Conservation (phyloP, 2,329 filamentous ascomycete species). For the Aspergillus sp. region DNA sequence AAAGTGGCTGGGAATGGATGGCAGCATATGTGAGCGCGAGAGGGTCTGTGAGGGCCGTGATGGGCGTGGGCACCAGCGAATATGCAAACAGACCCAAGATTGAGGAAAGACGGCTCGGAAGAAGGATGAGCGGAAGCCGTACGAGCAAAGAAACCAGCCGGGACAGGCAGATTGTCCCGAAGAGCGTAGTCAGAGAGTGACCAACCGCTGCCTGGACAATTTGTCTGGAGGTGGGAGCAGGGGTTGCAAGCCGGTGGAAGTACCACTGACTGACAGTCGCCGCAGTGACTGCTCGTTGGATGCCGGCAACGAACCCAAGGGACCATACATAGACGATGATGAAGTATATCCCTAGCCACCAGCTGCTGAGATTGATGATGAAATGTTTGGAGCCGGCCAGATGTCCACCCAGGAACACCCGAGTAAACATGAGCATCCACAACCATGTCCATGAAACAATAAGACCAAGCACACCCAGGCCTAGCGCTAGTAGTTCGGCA, state of each 20-base stretch:
- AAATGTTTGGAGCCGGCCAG: slow-evolving; percentile 65
- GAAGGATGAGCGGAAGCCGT: slow-evolving; percentile 77
- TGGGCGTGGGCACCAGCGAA: slow-evolving; percentile 78
- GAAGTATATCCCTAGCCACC: slow-evolving; percentile 94
- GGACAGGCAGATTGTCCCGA: slow-evolving; percentile 88
- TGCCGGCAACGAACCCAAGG: slow-evolving; percentile 77
- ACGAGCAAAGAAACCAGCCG: slow-evolving; percentile 78
- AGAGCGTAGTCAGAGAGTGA: slow-evolving; percentile 81
- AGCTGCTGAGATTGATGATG: slow-evolving; percentile 82
- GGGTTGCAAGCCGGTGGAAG: slow-evolving; percentile 84
- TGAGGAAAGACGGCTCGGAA: slow-evolving; percentile 72
- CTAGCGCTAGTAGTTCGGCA: slow-evolving; percentile 77
- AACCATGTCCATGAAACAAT: slow-evolving; percentile 91
- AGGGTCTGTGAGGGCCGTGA: slow-evolving; percentile 84
- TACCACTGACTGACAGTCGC: slow-evolving; percentile 99
- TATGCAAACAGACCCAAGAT: slow-evolving; percentile 70
- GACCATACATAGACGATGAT: slow-evolving; percentile 96
- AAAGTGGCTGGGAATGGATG: slow-evolving; percentile 84
- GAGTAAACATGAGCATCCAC: slow-evolving; percentile 95
- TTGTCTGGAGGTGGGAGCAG: slow-evolving; percentile 72
- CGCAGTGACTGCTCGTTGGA: slow-evolving; percentile 87
- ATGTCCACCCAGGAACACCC: slow-evolving; percentile 90
- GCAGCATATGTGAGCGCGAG: slow-evolving; percentile 89
- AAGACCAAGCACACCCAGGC: slow-evolving; percentile 70
- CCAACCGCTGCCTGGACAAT: slow-evolving; percentile 79